Evolutionary conservation across 1,139 yeast species (phyloP), one percentile per base, ranked within the genome.

Genomic region (Geotrichum klebahnii): DNA sequence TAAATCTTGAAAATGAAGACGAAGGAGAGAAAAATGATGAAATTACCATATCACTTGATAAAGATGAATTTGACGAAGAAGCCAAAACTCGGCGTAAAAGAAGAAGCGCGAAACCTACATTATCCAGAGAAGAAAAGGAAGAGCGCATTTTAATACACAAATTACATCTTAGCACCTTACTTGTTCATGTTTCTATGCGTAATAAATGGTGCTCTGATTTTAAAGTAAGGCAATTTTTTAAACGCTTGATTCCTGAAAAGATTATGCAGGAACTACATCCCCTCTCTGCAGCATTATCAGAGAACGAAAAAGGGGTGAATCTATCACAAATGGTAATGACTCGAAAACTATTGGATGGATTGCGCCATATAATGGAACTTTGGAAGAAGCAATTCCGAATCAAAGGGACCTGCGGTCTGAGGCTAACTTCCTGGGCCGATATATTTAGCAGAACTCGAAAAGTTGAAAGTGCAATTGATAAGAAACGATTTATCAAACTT

Each of bases 161-260:
- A 66, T 60, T 76, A 52, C 78, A 79, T 56, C 58, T 90, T 2
- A 69, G 78, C 14, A 63, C 77, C 40, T 76, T 86, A 76, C 63
- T 84, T 29, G 65, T 75, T 3, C 95, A 85, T 64, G 94, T 88
- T 0, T 72, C 74, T 1, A 59, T 79, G 1, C 72, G 95, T 16
- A 90, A 88, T 63, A 59, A 68, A n/a, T 88, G 96, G 95, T 77
- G 89, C 54, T 80, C 79, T 55, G 79, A 81, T 59, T 59, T 64
- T 3, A 60, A 61, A 1, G 62, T 86, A 5, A 46, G 59, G 16
- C 47, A 45, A 29, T 55, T 55, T 19, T 58, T 59, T 43, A 47
- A 72, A 33, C 66, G 66, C n/a, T 58, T 74, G 3, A 73, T 86
- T 1, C 79, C 86, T 0, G 68, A 66, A 1, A 66, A 67, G 20